Evolutionary conservation across 2,329 filamentous ascomycete species (phyloP), one percentile per base, ranked within the genome.

Genomic region (Calonectria ilicicola): DNA sequence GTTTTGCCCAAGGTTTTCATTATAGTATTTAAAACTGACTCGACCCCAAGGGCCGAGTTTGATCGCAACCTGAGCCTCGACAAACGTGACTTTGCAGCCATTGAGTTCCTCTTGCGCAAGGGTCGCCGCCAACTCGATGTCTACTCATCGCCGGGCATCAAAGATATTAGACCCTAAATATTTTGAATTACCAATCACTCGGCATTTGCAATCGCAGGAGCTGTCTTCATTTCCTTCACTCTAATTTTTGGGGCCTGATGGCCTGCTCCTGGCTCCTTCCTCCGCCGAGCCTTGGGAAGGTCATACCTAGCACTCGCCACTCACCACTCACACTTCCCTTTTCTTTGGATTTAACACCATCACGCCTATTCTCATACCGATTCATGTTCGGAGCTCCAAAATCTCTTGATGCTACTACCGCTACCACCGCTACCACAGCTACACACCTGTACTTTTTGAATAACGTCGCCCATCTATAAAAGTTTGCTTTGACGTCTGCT

Each of bases 71-170:
- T 91, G 15, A 81, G 83, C 10, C 83, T 97, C 68, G 92, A 94
- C 83, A 97, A 95, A 84, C 95, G 94, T 78, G 95, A 98, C 81
- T 98, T 98, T 83, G 88, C 89, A 19, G 93, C 95, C 7, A 93
- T 98, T 70, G 96, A 98, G 83, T 97, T 95, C 82, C 86, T 98
- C 40, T 82, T 98, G 65, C 90, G 96, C 72, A 96, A 95, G 82
- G 96, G 96, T 26, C 89, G 91, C 47, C 90, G 94, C 53, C 95
- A 98, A 82, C 87, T 98, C 21, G 95, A 98, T 75, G 90, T 92
- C 56, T 97, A 97, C 84, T 91, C 93, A n/a, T 91, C 93, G 7
- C 92, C 93, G 29, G 93, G 93, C 3, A 95, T 98, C 79, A 94
- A 92, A 80, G 94, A 97, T 82, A 92, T 97, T 72, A 85, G 84